Evolutionary conservation across 257 asterid genomes (phyloP), one percentile per base, ranked within the genome.

Genomic region (Petrea volubilis): DNA sequence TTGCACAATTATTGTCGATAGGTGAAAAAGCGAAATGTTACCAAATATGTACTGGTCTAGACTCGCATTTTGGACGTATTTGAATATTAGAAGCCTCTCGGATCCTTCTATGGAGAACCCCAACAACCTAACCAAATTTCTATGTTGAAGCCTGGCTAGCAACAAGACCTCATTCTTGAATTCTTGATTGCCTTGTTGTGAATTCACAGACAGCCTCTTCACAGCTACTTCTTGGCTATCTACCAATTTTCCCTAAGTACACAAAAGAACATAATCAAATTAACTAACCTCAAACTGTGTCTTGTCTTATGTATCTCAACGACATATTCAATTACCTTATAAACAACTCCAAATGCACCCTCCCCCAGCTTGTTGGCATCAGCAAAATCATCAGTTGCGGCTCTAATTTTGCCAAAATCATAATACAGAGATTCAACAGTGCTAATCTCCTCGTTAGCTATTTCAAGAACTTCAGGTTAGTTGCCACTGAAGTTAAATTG

Each of bases 61-160:
- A 50, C 81, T 79, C 2, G 6, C 55, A 14, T 75, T 79, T 51
- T 12, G n/a, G 14, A 72, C 47, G 6, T 24, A 78, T 33, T 78
- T 75, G 34, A 59, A 78, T 4, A 73, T 17, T 0, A 78, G 78
- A 25, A 78, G 41, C 31, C 67, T 78, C 27, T 73, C 79, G 0
- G 6, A 12, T 38, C 52, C 61, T 53, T 63, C 34, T 0, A 62
- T 5, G 15, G 72, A 61, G 52, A 60, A 76, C 8, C 81, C 81
- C 10, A 77, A 53, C 20, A 77, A 58, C 57, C 68, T 70, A 0
- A 70, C 77, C 29, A 77, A 60, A 59, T 77, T 77, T 15, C 78
- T 59, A 50, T 77, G 81, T 41, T 77, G 81, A 33, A 77, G 78
- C 28, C 17, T 71, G 24, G 81, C 78, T 5, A 77, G 23, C 38